Evolutionary conservation across 306 rosid species (phyloP), one percentile per base, ranked within the genome.

Genomic region (Dryas drummondii): DNA sequence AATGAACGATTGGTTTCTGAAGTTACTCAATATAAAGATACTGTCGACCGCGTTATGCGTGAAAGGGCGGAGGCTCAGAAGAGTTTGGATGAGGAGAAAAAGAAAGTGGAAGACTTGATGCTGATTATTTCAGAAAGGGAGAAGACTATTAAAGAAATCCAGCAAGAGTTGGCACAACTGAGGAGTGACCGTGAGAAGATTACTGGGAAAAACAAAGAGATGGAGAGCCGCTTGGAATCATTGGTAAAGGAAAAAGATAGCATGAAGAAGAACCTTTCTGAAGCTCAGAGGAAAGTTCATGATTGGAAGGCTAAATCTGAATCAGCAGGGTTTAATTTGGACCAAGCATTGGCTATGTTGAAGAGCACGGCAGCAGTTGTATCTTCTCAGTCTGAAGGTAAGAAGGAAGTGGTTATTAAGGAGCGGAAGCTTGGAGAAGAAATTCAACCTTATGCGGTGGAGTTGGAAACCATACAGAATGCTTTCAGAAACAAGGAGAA

Each of bases 401-500:
- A 26, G 47, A 80, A 77, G 81, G 92, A 75, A 79, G 85, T 69
- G 81, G 60, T 22, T 27, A 15, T n/a, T 14, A 79, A 70, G 42
- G 90, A 52, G 72, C 64, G 40, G 71, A 81, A 84, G 66, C 47
- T 75, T 32, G 96, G 60, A 13, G 89, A 79, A 57, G 93, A 89
- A 48, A 69, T 83, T 8, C 66, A 69, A 41, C 73, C 85, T 4
- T 85, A 70, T 77, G 90, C 26, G 0, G 78, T 66, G 27, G 93
- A 92, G 79, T 64, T 94, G 45, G 84, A 87, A 44, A 85, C 93
- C n/a, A 92, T 92, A n/a, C 83, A 70, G 44, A 79, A 47, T 1
- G 93, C 97, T 10, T 94, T 91, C 82, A 81, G 66, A 46, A 78
- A 67, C 79, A 92, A 90, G 87, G 81, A 86, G 71, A 87, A 84